phyloP scores from a whole-genome alignment of 2,329 filamentous ascomycete species.

The Trichoderma asperellum region DNA sequence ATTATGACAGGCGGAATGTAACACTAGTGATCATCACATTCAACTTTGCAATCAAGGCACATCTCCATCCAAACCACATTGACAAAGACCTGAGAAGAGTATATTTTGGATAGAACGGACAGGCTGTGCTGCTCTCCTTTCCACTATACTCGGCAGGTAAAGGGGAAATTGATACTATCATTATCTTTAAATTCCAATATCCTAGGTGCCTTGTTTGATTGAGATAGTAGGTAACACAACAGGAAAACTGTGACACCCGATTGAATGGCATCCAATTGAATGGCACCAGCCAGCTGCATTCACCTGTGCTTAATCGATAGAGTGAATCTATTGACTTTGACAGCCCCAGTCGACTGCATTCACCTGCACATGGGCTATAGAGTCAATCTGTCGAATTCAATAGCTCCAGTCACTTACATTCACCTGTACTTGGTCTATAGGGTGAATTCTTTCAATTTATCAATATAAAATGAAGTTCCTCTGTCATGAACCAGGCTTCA shows the following conservation, averaged over 20 bases:
- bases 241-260: not conserved
- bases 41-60: not conserved
- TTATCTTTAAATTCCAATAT: not conserved
- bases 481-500: not conserved
- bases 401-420: not conserved
- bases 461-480: not conserved
- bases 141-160: not conserved
- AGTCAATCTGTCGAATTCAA: not conserved
- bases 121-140: too few species aligned
- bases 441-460: not conserved
- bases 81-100: not conserved
- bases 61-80: not conserved
- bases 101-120: not conserved
- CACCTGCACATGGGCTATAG: not conserved
- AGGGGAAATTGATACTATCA: not conserved
- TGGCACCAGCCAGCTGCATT: too few species aligned
- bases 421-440: not conserved
- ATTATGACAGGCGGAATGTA: not conserved
- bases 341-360: not conserved
- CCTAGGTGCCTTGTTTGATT: not conserved
- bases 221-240: not conserved
- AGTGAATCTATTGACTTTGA: not conserved
- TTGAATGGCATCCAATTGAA: too few species aligned
- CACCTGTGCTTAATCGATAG: too few species aligned
- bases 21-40: not conserved